Conservation (phyloP, 129 eudicot species). For the Calendula officinalis region DNA sequence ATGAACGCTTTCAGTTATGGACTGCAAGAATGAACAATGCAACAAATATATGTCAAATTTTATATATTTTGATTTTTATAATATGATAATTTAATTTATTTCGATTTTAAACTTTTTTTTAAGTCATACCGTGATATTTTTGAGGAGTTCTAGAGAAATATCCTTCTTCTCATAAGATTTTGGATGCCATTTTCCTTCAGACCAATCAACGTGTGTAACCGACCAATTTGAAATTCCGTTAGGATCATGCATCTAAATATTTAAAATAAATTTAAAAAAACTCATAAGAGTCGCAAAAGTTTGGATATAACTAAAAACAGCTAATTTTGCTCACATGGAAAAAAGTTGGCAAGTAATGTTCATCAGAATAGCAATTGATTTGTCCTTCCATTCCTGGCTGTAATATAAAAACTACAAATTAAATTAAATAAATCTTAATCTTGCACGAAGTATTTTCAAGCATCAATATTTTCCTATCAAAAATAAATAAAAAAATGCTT, state of each 20-base stretch:
- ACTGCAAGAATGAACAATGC: conserved; percentile 43
- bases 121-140: conserved; percentile 62
- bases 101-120: too few species aligned
- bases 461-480: neutral
- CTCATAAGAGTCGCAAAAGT: neutral
- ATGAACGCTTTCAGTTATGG: conserved; percentile 64
- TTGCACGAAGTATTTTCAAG: neutral
- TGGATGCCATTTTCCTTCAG: conserved; percentile 98
- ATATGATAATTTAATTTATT: neutral
- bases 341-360: conserved; percentile 90
- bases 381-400: conserved; percentile 84
- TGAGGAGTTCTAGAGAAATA: conserved; percentile 52
- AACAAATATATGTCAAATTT: neutral
- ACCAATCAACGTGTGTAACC: conserved; percentile 94
- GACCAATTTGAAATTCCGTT: conserved; percentile 84
- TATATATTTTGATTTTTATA: neutral
- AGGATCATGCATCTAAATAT: conserved; percentile 83
- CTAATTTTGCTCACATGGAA: conserved; percentile 47
- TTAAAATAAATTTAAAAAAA: neutral
- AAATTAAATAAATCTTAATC: too few species aligned
- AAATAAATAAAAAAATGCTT: neutral
- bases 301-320: neutral
- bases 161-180: conserved; percentile 63
- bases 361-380: conserved; percentile 87
- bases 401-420: neutral